These are phyloP conservation scores for Beauveria pseudobassiana DNA, from an alignment of 2,329 filamentous ascomycete genomes.

Conservation along the genomic window DNA sequence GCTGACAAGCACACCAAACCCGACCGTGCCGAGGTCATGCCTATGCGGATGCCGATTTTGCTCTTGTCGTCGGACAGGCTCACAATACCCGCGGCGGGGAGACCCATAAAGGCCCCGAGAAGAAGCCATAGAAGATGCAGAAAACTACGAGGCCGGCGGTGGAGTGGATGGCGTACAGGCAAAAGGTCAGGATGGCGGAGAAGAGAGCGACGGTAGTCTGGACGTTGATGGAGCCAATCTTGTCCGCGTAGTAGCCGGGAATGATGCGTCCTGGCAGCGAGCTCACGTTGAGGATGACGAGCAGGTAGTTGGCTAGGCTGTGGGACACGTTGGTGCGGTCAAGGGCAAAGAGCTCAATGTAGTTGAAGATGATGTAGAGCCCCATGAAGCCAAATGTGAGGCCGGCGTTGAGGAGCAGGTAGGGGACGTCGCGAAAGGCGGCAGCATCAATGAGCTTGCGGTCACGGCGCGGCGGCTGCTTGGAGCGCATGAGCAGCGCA, in stretches of 20 bases:
- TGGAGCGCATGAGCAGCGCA: constrained; percentile 27
- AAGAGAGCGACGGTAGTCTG: constrained; percentile 25
- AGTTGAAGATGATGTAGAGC: constrained; percentile 43
- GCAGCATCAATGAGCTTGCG: constrained; percentile 25
- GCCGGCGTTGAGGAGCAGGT: constrained; percentile 28
- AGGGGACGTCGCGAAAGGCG: constrained; percentile 30
- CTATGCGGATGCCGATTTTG: constrained; percentile 27
- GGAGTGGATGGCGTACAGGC: constrained; percentile 30
- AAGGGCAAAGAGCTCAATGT: constrained; percentile 35
- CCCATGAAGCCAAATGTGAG: constrained; percentile 35
- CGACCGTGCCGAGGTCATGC: constrained; percentile 24
- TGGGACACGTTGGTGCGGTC: constrained; percentile 31
- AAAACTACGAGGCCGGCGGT: constrained; percentile 32
- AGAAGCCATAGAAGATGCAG: constrained; percentile 36
- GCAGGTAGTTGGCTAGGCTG: constrained; percentile 34
- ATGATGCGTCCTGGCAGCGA: constrained; percentile 41
- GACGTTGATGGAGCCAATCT: constrained; percentile 33
- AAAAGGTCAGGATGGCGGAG: constrained; percentile 30
- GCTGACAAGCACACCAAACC: constrained; percentile 41
- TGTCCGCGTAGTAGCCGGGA: constrained; percentile 36
- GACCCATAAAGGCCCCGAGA: constrained; percentile 35
- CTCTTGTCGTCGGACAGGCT: constrained; percentile 28
- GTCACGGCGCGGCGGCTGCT: not conserved
- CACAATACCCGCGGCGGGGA: constrained; percentile 34
- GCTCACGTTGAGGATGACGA: constrained; percentile 44